A percentile compares a stretch with the other conserved stretches of the same genome.
Conservation (phyloP, 495 filamentous ascomycete species). For the Opeltia flavorubescens region DNA sequence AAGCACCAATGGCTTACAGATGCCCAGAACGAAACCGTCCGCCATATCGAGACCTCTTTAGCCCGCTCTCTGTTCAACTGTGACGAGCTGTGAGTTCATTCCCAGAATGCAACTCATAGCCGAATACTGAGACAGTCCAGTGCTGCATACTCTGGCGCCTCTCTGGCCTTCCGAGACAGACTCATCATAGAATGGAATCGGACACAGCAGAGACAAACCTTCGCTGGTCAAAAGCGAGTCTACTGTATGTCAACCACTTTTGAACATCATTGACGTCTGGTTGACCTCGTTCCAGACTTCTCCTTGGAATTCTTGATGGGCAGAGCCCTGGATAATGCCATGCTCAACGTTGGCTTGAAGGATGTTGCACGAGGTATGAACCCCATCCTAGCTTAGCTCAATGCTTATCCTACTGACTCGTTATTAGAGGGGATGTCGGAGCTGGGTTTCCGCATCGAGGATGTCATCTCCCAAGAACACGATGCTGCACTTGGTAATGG, state of each 20-base stretch:
- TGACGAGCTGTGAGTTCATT: slow-evolving; percentile 53
- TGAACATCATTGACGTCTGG: background rate
- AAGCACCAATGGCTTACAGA: slow-evolving; percentile 1
- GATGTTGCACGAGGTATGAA: slow-evolving; percentile 57
- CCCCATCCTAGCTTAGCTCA: background rate
- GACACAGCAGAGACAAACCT: slow-evolving; percentile 92
- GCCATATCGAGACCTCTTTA: slow-evolving; percentile 91
- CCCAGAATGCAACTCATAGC: background rate
- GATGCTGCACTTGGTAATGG: slow-evolving; percentile 95
- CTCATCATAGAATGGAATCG: slow-evolving; percentile 94
- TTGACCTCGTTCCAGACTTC: slow-evolving; percentile 38
- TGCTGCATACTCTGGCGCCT: slow-evolving; percentile 81
- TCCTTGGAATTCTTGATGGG: slow-evolving; percentile 98
- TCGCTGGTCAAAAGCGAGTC: slow-evolving; percentile 75
- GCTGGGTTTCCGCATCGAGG: slow-evolving; percentile 92
- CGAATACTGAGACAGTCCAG: slow-evolving; percentile 20
- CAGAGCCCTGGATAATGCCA: slow-evolving; percentile 89
- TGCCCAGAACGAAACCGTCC: slow-evolving; percentile 61
- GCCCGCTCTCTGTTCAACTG: slow-evolving; percentile 96
- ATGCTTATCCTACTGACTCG: background rate
- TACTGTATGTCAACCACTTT: slow-evolving; percentile 45
- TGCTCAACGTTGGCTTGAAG: slow-evolving; percentile 89
- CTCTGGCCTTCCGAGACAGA: slow-evolving; percentile 82
- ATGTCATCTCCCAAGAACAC: slow-evolving; percentile 87
- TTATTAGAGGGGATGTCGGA: slow-evolving; percentile 60